These are phyloP conservation scores for Tuber magnatum DNA, from an alignment of 495 filamentous ascomycete genomes.

Conservation along the genomic window DNA sequence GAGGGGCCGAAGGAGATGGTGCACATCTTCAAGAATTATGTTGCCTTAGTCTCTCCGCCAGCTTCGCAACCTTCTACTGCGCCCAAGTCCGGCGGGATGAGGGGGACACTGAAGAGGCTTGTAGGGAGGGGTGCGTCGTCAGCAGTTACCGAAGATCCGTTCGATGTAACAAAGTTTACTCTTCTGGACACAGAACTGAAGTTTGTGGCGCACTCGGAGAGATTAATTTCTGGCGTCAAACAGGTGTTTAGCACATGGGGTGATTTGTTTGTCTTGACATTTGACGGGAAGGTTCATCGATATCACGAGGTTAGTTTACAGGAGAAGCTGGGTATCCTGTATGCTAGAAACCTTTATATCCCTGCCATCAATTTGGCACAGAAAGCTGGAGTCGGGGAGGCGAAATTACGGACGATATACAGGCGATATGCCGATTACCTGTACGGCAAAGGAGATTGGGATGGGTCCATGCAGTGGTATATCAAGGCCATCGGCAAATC, in stretches of 20 bases:
- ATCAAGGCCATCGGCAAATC: constrained; percentile 74
- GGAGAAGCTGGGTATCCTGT: constrained; percentile 87
- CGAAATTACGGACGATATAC: constrained; percentile 83
- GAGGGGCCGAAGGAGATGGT: constrained; percentile 84
- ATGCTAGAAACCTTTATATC: constrained; percentile 85
- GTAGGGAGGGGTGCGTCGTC: constrained; percentile 54
- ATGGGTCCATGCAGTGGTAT: constrained; percentile 97
- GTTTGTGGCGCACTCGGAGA: constrained; percentile 83
- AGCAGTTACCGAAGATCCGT: constrained; percentile 60
- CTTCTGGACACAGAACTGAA: constrained; percentile 83
- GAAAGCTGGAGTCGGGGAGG: constrained; percentile 68
- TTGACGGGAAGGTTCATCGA: constrained; percentile 80
- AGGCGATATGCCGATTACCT: constrained; percentile 90
- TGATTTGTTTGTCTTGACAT: constrained; percentile 75
- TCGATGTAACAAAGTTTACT: constrained; percentile 77
- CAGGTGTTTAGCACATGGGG: constrained; percentile 82
- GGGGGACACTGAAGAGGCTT: constrained; percentile 53
- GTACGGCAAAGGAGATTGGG: constrained; percentile 91
- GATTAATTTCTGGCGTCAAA: constrained; percentile 68
- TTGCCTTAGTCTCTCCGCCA: constrained; percentile 81
- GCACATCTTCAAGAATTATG: constrained; percentile 73
- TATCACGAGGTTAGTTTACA: constrained; percentile 89
- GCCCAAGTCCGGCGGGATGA: constrained; percentile 42
- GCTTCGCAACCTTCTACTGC: constrained; percentile 39
- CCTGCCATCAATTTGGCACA: constrained; percentile 89